Percentiles rank a stretch among this genome's conserved stretches.
Evolutionary conservation across 139 green algal species (phyloP).

Genomic region (Chlamydomonas schloesseri): DNA sequence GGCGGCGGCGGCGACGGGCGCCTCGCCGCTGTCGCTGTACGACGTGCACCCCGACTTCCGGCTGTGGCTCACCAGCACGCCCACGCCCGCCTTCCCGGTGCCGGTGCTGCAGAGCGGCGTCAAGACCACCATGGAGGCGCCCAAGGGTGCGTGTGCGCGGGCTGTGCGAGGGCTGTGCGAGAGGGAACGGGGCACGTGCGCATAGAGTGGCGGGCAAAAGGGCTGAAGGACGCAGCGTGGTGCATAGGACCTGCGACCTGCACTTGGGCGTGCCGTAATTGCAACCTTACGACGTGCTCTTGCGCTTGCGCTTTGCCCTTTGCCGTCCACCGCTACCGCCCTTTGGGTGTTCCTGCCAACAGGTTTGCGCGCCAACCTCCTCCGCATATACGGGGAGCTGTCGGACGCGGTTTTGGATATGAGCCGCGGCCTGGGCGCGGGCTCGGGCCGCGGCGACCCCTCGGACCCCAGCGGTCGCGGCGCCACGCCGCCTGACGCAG

Average conservation of each 20-base stretch:
- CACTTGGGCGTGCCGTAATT: too few species aligned
- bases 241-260: too few species aligned
- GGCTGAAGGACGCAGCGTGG: too few species aligned
- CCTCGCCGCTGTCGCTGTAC: constrained; percentile 7
- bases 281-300: too few species aligned
- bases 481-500: too few species aligned
- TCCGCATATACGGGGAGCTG: constrained; percentile 70
- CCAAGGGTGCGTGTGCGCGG: constrained; percentile 56
- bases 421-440: too few species aligned
- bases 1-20: neutral
- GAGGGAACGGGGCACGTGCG: too few species aligned
- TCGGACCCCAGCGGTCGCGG: neutral
- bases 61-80: constrained; percentile 88
- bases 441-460: too few species aligned
- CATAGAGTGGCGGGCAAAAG: too few species aligned
- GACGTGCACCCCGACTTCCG: constrained; percentile 82
- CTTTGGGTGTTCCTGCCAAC: neutral
- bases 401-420: constrained; percentile 56
- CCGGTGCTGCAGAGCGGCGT: constrained; percentile 70
- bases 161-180: neutral
- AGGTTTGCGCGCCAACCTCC: constrained; percentile 77
- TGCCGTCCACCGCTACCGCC: too few species aligned
- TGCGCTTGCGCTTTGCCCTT: neutral
- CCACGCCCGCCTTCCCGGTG: constrained; percentile 76
- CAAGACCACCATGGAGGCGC: constrained; percentile 85